phyloP scores from a whole-genome alignment of 306 rosid genomes.

The Prunus kanzakura region DNA sequence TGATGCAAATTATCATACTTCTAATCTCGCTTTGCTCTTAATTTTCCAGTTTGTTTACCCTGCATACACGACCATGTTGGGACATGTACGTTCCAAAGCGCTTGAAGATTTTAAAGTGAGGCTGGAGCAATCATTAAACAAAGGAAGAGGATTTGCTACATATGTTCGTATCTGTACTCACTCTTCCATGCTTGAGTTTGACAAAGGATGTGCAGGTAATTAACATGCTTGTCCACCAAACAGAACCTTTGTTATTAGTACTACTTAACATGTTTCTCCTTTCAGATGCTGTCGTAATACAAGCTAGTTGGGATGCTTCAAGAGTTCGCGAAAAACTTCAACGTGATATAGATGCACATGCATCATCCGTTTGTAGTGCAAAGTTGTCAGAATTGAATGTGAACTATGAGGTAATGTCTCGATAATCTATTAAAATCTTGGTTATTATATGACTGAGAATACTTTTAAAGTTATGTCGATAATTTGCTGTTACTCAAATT shows the following conservation, averaged over 20 bases:
- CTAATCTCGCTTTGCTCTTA: conserved; percentile 1
- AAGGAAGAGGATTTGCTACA: conserved; percentile 43
- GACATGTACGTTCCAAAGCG: conserved; percentile 60
- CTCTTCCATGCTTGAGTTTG: conserved; percentile 52
- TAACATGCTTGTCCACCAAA: background rate
- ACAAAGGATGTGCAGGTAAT: conserved; percentile 33
- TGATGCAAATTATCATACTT: no score
- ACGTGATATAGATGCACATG: conserved; percentile 63
- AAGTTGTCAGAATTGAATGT: conserved; percentile 45
- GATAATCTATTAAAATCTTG: background rate
- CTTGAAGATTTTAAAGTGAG: conserved; percentile 47
- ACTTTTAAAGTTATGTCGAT: background rate
- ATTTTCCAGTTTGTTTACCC: conserved; percentile 65
- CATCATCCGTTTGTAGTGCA: conserved; percentile 43
- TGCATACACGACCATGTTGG: conserved; percentile 58
- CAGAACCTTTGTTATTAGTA: background rate
- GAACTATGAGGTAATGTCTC: conserved; percentile 50
- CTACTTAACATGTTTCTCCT: conserved; percentile 5
- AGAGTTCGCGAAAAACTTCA: conserved; percentile 57
- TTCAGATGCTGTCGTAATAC: conserved; percentile 54
- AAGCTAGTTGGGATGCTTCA: conserved; percentile 61
- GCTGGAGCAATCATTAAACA: conserved; percentile 43
- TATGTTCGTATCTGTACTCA: conserved; percentile 39
- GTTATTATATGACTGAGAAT: conserved; percentile 8
- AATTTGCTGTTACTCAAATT: background rate